Evolutionary conservation across 805 yeast species (phyloP).

Genomic region (Myxozyma sirexii): DNA sequence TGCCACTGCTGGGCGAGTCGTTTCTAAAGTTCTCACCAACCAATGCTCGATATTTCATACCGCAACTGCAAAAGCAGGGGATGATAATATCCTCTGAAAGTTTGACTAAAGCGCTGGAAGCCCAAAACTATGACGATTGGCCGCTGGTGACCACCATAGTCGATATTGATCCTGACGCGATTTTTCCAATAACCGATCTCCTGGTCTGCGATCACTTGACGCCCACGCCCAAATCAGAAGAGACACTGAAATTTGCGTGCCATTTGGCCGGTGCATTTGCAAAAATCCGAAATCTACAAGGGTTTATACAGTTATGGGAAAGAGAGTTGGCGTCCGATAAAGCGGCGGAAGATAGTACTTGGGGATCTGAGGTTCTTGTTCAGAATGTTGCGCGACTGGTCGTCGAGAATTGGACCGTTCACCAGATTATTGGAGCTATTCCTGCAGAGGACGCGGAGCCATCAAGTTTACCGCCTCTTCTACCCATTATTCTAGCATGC

Average conservation of each 20-base stretch:
- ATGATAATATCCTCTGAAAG: constrained; percentile 15
- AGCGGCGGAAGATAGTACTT: neutral
- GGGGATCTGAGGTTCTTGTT: constrained; percentile 8
- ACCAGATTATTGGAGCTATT: constrained; percentile 1
- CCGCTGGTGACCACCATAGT: constrained; percentile 15
- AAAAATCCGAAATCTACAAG: constrained; percentile 12
- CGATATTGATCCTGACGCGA: constrained; percentile 24
- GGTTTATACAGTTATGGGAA: constrained; percentile 17
- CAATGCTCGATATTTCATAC: constrained; percentile 11
- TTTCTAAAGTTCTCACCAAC: constrained; percentile 15
- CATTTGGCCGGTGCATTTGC: constrained; percentile 13
- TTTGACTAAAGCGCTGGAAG: constrained; percentile 3
- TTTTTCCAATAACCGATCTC: constrained; percentile 14
- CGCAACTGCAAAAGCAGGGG: neutral
- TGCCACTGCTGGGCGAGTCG: constrained; percentile 18
- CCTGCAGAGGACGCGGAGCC: neutral
- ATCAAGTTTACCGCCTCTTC: constrained; percentile 7
- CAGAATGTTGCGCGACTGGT: constrained; percentile 3
- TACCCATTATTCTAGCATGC: constrained; percentile 4
- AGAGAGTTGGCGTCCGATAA: neutral
- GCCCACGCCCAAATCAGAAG: neutral
- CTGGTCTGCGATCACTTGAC: neutral
- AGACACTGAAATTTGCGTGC: constrained; percentile 4
- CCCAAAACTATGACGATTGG: constrained; percentile 18
- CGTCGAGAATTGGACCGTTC: constrained; percentile 9